Evolutionary conservation across 1,284 basidiomycete species (phyloP), one percentile per base, ranked within the genome.

Genomic region (Microbotryum violaceum): DNA sequence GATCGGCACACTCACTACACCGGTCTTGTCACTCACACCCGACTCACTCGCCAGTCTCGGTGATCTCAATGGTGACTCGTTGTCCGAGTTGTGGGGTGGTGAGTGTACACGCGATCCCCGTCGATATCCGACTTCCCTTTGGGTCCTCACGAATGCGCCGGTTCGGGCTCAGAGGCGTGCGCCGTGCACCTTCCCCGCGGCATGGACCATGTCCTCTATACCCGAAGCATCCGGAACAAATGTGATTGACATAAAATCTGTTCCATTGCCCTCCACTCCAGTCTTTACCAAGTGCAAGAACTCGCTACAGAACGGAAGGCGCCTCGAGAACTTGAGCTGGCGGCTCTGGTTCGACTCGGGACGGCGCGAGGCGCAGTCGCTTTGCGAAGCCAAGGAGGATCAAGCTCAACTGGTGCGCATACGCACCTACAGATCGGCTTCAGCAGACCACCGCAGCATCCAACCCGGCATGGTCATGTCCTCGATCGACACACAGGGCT

Each of bases 311-410:
- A 85, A 89, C 66, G 89, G 89, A 16, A 80, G 79, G 27, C 78
- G 89, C 37, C 80, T 90, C 31, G 89, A 91, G 76, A 91, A 91
- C 72, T 84, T 91, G 60, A 85, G 86, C 7, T 91, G 89, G 89
- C 78, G 89, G 56, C 77, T 91, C 16, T 90, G 88, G 88, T 82
- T 87, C 58, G 67, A 61, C 45, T 60, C 58, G 29, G 62, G 54
- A 18, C 45, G 64, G 37, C 56, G 54, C 27, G 57, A 58, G 48
- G 14, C 25, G 6, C 29, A 37, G 37, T 21, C 25, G 6, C 54
- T 21, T 31, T 23, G 20, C 27, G 25, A 20, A 9, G 23, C 20
- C 25, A 23, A 48, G 33, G 54, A 48, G 33, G 54, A 37, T 33
- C 54, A 16, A 56, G 18, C 21, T 20, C 27, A 57, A n/a, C 37